These are phyloP conservation scores for Backusella tuberculispora DNA, from an alignment of 192 early-diverging fungal species.

Conservation along the genomic window DNA sequence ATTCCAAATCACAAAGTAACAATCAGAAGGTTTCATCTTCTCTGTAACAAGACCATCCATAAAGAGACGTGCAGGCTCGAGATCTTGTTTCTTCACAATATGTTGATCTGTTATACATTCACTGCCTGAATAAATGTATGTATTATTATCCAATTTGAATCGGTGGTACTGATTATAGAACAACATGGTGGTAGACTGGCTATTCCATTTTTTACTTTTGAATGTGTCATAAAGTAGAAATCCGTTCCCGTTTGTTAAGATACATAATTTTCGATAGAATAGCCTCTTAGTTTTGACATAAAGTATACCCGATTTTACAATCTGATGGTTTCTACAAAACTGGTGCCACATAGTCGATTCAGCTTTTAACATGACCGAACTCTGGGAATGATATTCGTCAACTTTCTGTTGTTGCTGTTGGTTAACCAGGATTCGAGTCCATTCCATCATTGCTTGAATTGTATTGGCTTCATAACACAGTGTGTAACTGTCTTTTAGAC, in stretches of 20 bases:
- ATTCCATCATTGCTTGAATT: not conserved
- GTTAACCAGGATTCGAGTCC: not conserved
- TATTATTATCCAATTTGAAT: not conserved
- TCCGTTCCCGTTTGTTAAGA: not conserved
- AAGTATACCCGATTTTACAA: not conserved
- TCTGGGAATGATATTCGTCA: not conserved
- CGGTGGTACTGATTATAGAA: not conserved
- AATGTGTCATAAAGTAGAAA: not conserved
- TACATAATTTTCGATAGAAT: not conserved
- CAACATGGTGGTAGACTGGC: not conserved
- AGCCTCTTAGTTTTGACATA: not conserved
- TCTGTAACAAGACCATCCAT: not conserved
- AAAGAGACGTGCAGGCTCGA: slow-evolving; percentile 4
- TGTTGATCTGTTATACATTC: not conserved
- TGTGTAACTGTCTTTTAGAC: not conserved
- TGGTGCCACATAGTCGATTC: not conserved
- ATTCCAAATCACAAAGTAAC: slow-evolving; percentile 1
- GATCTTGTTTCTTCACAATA: not conserved
- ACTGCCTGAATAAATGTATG: not conserved
- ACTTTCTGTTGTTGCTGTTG: not conserved
- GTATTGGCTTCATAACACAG: not conserved
- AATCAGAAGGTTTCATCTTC: not conserved
- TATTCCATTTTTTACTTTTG: not conserved
- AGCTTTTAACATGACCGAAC: not conserved
- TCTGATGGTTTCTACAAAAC: not conserved